These are phyloP conservation scores for Plectranthus barbatus DNA, from an alignment of 257 asterid species.

Conservation along the genomic window DNA sequence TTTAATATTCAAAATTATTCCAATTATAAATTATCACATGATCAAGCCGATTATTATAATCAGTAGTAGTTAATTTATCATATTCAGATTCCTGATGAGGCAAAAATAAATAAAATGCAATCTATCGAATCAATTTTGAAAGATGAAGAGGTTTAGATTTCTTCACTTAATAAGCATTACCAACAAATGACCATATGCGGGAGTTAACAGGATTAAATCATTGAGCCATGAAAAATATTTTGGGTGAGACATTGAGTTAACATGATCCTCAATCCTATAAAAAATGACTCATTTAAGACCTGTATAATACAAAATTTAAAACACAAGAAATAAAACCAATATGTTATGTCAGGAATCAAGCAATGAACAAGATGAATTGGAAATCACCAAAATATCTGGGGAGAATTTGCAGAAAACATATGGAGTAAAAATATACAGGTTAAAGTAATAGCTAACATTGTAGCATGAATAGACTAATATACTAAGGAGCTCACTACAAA, in stretches of 20 bases:
- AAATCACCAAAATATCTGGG: conserved; percentile 8
- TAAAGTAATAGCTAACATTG: background rate
- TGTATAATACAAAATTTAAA: conserved; percentile 25
- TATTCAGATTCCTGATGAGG: background rate
- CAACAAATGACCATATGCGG: background rate
- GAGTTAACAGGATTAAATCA: background rate
- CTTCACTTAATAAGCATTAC: background rate
- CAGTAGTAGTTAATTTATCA: too few species aligned
- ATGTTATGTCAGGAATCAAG: conserved; percentile 2
- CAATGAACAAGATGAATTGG: background rate
- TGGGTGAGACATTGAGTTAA: background rate
- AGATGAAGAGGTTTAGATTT: background rate
- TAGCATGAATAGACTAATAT: background rate
- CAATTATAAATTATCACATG: too few species aligned
- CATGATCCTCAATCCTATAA: background rate
- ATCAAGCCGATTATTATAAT: too few species aligned
- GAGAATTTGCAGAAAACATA: background rate
- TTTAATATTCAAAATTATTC: too few species aligned
- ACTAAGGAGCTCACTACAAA: background rate
- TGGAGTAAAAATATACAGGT: background rate
- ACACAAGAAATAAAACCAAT: background rate
- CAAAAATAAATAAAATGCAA: background rate
- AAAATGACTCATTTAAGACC: conserved; percentile 12
- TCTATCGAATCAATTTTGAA: background rate
- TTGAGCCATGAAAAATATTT: background rate